Evolutionary conservation across 495 filamentous ascomycete species (phyloP), one percentile per base, ranked within the genome.

Genomic region (Aspergillus indologenus): DNA sequence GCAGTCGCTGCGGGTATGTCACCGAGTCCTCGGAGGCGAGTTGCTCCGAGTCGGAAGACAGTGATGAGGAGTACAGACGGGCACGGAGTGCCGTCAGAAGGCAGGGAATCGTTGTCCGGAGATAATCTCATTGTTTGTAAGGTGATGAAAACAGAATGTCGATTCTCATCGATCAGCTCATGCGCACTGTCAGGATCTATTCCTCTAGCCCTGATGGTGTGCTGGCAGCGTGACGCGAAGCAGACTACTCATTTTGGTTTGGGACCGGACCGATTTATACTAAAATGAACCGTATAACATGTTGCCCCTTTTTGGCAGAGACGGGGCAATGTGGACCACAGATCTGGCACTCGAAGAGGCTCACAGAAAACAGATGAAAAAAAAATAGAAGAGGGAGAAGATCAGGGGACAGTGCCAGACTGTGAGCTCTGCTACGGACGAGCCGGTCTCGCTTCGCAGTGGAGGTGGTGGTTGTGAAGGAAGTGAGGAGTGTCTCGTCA

Each of bases 1-100:
- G 92, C 60, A 77, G 83, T 59, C 86, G 91, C 68, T 96, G 92
- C 72, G 88, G 89, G 58, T 92, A 89, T 77, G 80, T 81, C 59
- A 82, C 86, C 64, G 77, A 79, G 65, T 76, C 73, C n/a, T 83
- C 81, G 2, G 79, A 75, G 21, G 75, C 67, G 14, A 71, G 69
- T 61, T 85, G 81, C 71, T 78, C 74, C 48, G 77, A 78, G 49
- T 81, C 78, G 45, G 34, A 40, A 15, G 88, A 89, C 47, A 81
- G 82, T 56, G 84, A 87, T 61, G 83, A 86, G 71, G 85, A 81
- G 60, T 79, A 79, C 66, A 65, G 67, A 45, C 71, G 66, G 55
- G 75, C 69, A 19, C 73, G 75, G 58, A 67, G 69, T 19, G 76
- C 63, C 64, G 83, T 85, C 58, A 81, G 90, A 66, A 85, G 90